Conservation (phyloP, 495 filamentous ascomycete species). For the Mycothermus thermophilus region DNA sequence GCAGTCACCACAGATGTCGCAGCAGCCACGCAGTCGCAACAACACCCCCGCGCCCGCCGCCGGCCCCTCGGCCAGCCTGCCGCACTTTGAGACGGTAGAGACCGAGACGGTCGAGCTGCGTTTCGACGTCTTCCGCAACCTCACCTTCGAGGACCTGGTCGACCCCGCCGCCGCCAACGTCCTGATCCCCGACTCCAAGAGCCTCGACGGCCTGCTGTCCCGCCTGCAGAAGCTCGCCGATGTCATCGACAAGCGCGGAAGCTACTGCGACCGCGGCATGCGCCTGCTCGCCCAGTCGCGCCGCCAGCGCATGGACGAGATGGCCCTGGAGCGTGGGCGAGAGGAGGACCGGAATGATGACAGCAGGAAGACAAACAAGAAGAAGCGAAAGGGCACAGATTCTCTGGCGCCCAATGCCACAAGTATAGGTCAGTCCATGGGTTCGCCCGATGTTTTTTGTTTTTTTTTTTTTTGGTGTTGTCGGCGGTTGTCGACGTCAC, state of each 20-base stretch:
- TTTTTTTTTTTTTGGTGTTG: conserved; percentile 1
- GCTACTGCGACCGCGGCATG: conserved; percentile 58
- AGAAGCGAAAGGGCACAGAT: conserved; percentile 42
- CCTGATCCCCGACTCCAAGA: conserved; percentile 59
- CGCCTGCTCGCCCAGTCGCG: conserved; percentile 50
- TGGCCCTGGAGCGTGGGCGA: conserved; percentile 27
- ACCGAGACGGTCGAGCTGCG: conserved; percentile 50
- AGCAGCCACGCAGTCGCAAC: conserved; percentile 62
- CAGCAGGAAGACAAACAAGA: conserved; percentile 40
- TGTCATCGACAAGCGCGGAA: conserved; percentile 48
- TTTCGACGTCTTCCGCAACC: conserved; percentile 34
- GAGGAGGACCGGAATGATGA: conserved; percentile 29
- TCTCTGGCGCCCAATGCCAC: conserved; percentile 49
- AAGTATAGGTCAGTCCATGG: conserved; percentile 45
- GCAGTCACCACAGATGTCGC: conserved; percentile 42
- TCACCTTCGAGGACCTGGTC: conserved; percentile 60
- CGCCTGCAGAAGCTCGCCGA: conserved; percentile 52
- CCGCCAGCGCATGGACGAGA: conserved; percentile 41
- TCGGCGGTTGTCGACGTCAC: background rate
- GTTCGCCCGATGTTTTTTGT: background rate
- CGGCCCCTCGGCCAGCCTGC: conserved; percentile 22
- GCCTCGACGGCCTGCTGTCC: conserved; percentile 52
- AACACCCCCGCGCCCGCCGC: conserved; percentile 58
- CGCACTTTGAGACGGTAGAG: conserved; percentile 43
- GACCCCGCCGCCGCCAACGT: conserved; percentile 47